phyloP scores from a whole-genome alignment of 2,329 filamentous ascomycete species.

The Aurifilum marmelostoma region DNA sequence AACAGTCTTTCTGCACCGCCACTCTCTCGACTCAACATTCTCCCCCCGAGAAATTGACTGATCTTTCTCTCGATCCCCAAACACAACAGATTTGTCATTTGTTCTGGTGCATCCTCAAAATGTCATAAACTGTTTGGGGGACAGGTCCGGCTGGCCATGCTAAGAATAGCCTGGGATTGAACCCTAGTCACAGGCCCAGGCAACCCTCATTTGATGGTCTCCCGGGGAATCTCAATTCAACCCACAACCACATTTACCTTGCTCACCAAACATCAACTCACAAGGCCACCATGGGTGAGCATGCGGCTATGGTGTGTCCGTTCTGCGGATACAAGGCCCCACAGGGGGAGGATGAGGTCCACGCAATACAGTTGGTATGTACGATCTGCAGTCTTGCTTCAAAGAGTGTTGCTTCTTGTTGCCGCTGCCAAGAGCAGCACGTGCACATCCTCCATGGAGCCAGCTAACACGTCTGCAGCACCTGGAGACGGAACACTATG shows the following conservation, averaged over 20 bases:
- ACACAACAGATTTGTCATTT: neutral
- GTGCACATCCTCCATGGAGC: slow-evolving; percentile 5
- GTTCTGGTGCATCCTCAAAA: neutral
- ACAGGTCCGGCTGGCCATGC: neutral
- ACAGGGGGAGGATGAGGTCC: slow-evolving; percentile 34
- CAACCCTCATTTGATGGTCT: slow-evolving; percentile 1
- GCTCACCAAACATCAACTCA: neutral
- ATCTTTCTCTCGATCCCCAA: neutral
- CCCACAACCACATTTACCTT: neutral
- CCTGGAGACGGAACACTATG: slow-evolving; percentile 37
- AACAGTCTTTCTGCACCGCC: neutral
- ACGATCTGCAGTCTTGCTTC: neutral
- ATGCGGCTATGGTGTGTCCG: slow-evolving; percentile 36
- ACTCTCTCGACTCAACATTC: neutral
- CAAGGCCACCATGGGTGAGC: slow-evolving; percentile 2
- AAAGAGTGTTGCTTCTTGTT: neutral
- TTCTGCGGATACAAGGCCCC: slow-evolving; percentile 42
- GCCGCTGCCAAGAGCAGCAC: slow-evolving; percentile 2
- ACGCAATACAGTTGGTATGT: slow-evolving; percentile 43
- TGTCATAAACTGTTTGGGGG: neutral
- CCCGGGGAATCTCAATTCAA: neutral
- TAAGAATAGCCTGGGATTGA: slow-evolving; percentile 4
- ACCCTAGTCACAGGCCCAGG: slow-evolving; percentile 7
- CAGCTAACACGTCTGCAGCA: slow-evolving; percentile 33
- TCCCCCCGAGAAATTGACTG: neutral